Base-by-base conservation (phyloP, 2,329 filamentous ascomycete genomes). In the Fragosphaeria purpurea region DNA sequence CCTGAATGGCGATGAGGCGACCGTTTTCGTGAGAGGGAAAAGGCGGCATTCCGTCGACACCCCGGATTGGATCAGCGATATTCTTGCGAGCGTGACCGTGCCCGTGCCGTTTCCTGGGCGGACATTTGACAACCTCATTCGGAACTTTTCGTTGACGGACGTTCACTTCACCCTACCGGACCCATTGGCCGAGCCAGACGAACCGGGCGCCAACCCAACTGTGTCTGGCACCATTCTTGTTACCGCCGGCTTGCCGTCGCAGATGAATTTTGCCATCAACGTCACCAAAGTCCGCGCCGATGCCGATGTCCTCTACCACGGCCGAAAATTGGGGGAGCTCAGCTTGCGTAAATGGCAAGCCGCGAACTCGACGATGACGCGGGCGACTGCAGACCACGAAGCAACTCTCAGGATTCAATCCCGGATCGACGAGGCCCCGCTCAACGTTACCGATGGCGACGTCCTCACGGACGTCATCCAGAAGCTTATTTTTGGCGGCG, bases 141-240 rank as follows among this genome's bases (percentile, higher is more conserved):
- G 83, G 58, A 91, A 93, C 58, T 96, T 97, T 63, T 86, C 88
- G 30, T 71, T 97, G 57, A 80, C 82, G 2, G 79, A 96, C 62
- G 88, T 94, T 41, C 82, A 94, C 60, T 95, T 98, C 65, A 80
- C 79, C 46, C 70, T 98, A 44, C 93, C 93, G 0, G 81, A 89
- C 59, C 85, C 87, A 1, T 79, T 84, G 59, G 87, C 88, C 3
- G 82, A 89, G 13, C 86, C 87, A 0, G 79, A 77, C 51, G 80
- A 83, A 9, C 86, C 88, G 0, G 80, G 83, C 47, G 75, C 85
- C 4, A 79, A 85, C 50, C 89, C 90, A 8, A 82, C 79, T 50
- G 82, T 98, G 12, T 95, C 88, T 34, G 90, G 90, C 4, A 83
- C 84, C 22, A 85, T 96, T 44, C 74, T 86, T 53, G 90, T 90